A percentile compares a stretch with the other conserved stretches of the same genome.
Evolutionary conservation across 1,139 yeast genomes (phyloP).

Genomic region (Suhomyces anneliseae): DNA sequence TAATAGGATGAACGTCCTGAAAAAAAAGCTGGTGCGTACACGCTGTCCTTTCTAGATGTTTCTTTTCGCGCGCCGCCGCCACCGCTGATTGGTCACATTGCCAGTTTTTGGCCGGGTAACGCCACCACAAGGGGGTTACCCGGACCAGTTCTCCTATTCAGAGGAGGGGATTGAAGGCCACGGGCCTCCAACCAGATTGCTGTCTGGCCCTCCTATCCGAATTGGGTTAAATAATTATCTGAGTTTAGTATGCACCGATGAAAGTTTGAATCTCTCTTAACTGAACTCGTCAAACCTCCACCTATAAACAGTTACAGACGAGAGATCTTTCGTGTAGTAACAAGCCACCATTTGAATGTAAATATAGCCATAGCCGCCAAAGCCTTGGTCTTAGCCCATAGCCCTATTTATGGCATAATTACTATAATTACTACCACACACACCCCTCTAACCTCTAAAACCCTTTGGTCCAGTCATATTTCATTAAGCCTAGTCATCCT

Average conservation of each 20-base stretch:
- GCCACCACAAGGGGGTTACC: constrained; percentile 4
- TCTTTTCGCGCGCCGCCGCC: constrained; percentile 1
- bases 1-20: constrained; percentile 10
- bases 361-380: neutral
- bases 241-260: neutral
- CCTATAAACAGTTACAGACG: too few species aligned
- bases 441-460: too few species aligned
- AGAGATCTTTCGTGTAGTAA: too few species aligned
- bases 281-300: neutral
- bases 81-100: constrained; percentile 5
- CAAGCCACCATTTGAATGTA: too few species aligned
- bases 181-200: constrained; percentile 2
- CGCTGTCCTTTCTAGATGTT: neutral
- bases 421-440: too few species aligned
- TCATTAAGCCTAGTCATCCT: neutral
- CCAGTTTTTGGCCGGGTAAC: constrained; percentile 7
- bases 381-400: too few species aligned
- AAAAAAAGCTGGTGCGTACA: constrained; percentile 2
- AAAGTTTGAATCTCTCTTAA: neutral
- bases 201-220: constrained; percentile 1
- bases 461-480: neutral
- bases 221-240: neutral
- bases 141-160: constrained; percentile 6
- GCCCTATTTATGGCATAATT: neutral
- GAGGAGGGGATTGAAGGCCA: constrained; percentile 1